Evolutionary conservation across 2,329 filamentous ascomycete species (phyloP), one percentile per base, ranked within the genome.

Genomic region (Pseudogymnoascus sp.): DNA sequence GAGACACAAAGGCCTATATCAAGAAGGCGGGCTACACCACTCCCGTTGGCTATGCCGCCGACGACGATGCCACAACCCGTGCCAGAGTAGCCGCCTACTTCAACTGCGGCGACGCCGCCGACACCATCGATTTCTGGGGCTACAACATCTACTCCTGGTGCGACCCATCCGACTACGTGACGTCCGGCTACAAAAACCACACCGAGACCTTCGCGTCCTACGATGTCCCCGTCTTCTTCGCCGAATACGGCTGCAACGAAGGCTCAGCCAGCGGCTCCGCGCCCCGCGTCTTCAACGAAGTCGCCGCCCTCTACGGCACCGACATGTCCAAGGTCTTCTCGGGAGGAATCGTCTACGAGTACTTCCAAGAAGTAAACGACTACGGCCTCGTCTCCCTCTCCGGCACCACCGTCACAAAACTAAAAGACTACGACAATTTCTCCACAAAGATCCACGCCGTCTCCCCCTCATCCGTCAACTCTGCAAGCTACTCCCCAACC

Each of bases 71-170:
- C 40, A 83, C 86, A 10, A 93, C 96, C 71, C 90, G 93, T 75
- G 82, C 82, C 67, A 81, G 91, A 72, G 86, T 97, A 72, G 90
- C 91, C 69, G 81, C 90, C 75, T 99, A 96, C 84, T 96, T 98
- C 81, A 91, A 96, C 82, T 99, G 93, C 75, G 90, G 92, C 64
- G 77, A 85, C 64, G 74, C 80, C 43, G 78, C 81, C 10, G 77
- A 78, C 73, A 76, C 88, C 67, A 96, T 98, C 69, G 95, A 98
- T 78, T 97, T 95, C 82, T 98, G 92, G 90, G 95, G 95, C 65
- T 98, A 98, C 89, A 99, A 98, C 83, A 96, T 98, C 79, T 98
- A 98, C 84, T 95, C 92, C 62, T 99, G 93, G 93, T 99, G 93
- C 75, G 93, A 93, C 68, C 76, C 92, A 69, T 95, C 90, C 72